These are phyloP conservation scores for Sistotremastrum niveocremeum DNA, from an alignment of 768 basidiomycete genomes.

Conservation along the genomic window DNA sequence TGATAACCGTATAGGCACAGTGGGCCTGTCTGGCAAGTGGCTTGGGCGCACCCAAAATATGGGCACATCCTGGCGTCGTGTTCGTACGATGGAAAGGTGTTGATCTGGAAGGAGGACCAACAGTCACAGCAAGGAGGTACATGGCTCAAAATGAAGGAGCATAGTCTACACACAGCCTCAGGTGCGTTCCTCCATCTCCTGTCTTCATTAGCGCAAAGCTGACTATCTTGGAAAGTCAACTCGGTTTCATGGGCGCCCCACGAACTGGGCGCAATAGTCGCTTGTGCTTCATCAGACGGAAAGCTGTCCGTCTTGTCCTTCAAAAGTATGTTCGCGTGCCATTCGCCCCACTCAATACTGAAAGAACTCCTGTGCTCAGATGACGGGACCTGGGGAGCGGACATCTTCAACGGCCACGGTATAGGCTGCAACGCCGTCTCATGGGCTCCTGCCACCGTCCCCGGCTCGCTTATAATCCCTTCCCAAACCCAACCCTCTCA, in stretches of 20 bases:
- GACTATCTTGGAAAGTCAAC: slow-evolving; percentile 47
- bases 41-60: slow-evolving; percentile 97
- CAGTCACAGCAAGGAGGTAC: slow-evolving; percentile 39
- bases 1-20: slow-evolving; percentile 49
- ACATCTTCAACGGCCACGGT: slow-evolving; percentile 90
- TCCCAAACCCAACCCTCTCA: slow-evolving; percentile 36
- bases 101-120: slow-evolving; percentile 93
- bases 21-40: slow-evolving; percentile 95
- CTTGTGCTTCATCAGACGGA: slow-evolving; percentile 94
- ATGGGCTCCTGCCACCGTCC: slow-evolving; percentile 87
- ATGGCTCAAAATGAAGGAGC: slow-evolving; percentile 95
- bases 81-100: slow-evolving; percentile 94
- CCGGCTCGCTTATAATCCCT: slow-evolving; percentile 72
- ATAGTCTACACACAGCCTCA: slow-evolving; percentile 84
- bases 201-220: not conserved
- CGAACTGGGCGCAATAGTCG: slow-evolving; percentile 90
- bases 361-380: slow-evolving; percentile 31
- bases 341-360: too few species aligned
- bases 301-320: slow-evolving; percentile 94
- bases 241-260: slow-evolving; percentile 99
- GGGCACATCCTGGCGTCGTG: slow-evolving; percentile 96
- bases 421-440: slow-evolving; percentile 96
- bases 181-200: slow-evolving; percentile 36
- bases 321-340: slow-evolving; percentile 55
- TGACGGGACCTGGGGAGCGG: slow-evolving; percentile 92